Base-by-base conservation (phyloP, 148 eudicot genomes). In the Nepenthes gracilis region DNA sequence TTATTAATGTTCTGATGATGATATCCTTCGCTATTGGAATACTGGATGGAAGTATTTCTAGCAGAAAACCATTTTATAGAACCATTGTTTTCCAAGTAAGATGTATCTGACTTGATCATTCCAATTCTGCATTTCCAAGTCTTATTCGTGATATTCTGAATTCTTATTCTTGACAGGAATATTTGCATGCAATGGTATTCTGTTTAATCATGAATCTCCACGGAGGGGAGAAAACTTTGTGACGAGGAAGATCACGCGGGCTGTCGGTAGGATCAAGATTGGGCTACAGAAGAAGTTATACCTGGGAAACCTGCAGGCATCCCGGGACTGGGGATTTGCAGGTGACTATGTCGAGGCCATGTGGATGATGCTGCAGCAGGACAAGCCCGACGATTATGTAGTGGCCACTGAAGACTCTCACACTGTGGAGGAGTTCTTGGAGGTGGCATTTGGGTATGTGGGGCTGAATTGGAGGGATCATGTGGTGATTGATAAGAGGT, bases 311-410 rank as follows among this genome's bases (percentile, higher is more conserved):
- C 67, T 94, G 60, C 79, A 78, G 58, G 97, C 99, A 0, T 85
- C 95, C 7, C 74, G 99, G 50, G 97, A 89, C 49, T 94, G 97
- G 99, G 97, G 99, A 0, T 89, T 89, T 32, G 99, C 99, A 0
- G 97, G 97, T 35, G 99, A 94, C 73, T 94, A 94, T 43, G 99
- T 94, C 2, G 95, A 89, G 76, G 99, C 99, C 47, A 94, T 89
- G 99, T 94, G 97, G 97, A 33, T 89, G 92, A 94, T 94, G 97
- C 85, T 94, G 54, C 97, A 94, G 73, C 99, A 94, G 74, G 99
- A 94, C 15, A 84, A 89, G 70, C 89, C 97, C 2, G 97, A 87
- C 43, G 97, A 91, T 58, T 91, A 91, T 35, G 95, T 87, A 8
- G 96, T 91, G 54, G 97, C 96, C 1, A 91, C 97, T 1, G 95